Percentiles rank a stretch among this genome's conserved stretches.
Evolutionary conservation across 139 green algal genomes (phyloP).

Genomic region (Micractinium sp.): DNA sequence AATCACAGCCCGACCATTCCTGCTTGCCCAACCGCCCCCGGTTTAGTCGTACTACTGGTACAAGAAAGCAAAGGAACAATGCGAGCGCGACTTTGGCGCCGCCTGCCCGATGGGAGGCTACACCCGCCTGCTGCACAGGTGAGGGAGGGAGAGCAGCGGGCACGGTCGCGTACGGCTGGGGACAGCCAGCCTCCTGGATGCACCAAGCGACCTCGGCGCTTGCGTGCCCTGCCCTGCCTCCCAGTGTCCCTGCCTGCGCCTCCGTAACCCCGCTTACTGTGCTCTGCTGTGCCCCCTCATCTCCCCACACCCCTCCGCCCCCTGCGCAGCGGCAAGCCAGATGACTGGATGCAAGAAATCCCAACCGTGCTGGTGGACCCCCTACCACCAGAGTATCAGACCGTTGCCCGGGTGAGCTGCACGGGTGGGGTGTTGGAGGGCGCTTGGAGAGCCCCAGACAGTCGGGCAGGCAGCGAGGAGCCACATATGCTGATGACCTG

Average conservation of each 20-base stretch:
- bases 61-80: constrained; percentile 46
- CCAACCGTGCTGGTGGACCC: constrained; percentile 76
- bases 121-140: constrained; percentile 70
- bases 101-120: constrained; percentile 77
- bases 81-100: constrained; percentile 13
- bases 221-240: no score
- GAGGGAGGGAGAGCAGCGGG: no score
- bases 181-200: no score
- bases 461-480: no score
- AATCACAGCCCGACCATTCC: not conserved
- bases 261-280: no score
- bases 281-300: not conserved
- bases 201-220: no score
- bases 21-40: not conserved
- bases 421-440: no score
- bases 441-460: no score
- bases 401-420: not conserved
- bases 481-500: no score
- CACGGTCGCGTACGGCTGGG: no score
- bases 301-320: not conserved
- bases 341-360: constrained; percentile 78
- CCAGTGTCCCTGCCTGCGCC: no score
- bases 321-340: constrained; percentile 47
- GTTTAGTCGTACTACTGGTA: constrained; percentile 70
- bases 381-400: constrained; percentile 53